Base-by-base conservation (phyloP, 805 yeast genomes). In the Lipomyces yamanashiensis region DNA sequence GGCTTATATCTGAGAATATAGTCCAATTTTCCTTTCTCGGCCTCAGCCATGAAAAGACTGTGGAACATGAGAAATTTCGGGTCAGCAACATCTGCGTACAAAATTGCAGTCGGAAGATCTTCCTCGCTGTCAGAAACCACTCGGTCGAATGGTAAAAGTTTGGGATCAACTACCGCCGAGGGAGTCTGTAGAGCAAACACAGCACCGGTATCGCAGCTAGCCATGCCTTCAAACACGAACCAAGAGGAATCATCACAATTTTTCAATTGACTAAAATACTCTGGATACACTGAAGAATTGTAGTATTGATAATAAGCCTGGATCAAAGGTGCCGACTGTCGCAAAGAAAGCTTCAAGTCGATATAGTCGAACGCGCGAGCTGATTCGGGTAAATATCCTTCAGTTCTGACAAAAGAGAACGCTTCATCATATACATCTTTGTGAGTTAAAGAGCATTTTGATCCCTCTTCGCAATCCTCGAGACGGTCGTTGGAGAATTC, bases 1-100 rank as follows among this genome's bases (percentile, higher is more conserved):
- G 88, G 87, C 12, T 84, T 79, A 70, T 91, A 87, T 69, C 97
- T 82, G 88, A 96, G 84, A 1, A 87, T 83, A 73, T 90, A 88
- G 54, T 89, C 81, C 34, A 92, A 72, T 71, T 89, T 89, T 0
- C 89, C 93, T 1, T 79, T 74, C 15, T 76, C 71, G 0, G 96
- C 87, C 62, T 86, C 85, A 44, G 83, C 81, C 63, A 79, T 81
- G 57, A 93, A 75, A 62, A 85, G 82, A 13, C 78, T 73, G 70
- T 90, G 86, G 76, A 89, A 87, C 5, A 77, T 77, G 15, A 77
- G 77, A 69, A 91, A 88, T 2, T 78, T 75, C 0, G 71, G 73
- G n/a, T 83, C 79, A 5, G 73, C 66, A 9, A 85, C 78, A 70
- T 87, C 86, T 13, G 92, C 96, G 70, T 91, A 90, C 2, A 92